These are phyloP conservation scores for Alternaria postmessia DNA, from an alignment of 2,329 filamentous ascomycete species.

Conservation along the genomic window DNA sequence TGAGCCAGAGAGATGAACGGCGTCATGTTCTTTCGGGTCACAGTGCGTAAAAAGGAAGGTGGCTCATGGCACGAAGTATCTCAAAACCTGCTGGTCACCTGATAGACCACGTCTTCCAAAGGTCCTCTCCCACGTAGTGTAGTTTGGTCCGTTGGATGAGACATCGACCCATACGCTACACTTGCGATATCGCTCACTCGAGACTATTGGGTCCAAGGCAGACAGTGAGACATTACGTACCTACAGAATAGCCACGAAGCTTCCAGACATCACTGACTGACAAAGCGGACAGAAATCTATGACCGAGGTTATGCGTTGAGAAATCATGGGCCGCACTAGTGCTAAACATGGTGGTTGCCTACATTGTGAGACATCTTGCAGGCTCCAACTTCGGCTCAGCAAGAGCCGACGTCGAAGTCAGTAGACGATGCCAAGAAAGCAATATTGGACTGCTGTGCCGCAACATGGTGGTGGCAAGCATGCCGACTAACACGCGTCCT, in stretches of 20 bases:
- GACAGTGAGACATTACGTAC: neutral
- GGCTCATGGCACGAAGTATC: too few relatives aligned
- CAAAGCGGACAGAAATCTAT: neutral
- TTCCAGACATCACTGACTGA: neutral
- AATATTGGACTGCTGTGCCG: neutral
- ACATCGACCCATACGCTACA: neutral
- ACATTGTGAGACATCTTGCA: constrained; percentile 1
- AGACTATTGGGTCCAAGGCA: neutral
- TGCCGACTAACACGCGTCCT: neutral
- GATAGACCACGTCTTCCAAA: neutral
- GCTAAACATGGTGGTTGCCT: neutral
- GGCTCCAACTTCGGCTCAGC: neutral
- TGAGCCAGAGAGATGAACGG: too few relatives aligned
- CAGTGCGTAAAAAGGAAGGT: too few relatives aligned
- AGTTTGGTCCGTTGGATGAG: neutral
- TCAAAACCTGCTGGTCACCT: too few relatives aligned
- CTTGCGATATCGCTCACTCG: neutral
- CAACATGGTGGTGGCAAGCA: neutral
- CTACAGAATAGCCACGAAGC: neutral
- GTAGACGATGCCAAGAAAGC: neutral
- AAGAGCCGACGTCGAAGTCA: neutral
- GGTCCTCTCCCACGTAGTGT: neutral
- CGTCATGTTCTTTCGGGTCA: too few relatives aligned
- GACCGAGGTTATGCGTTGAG: neutral
- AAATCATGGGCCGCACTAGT: neutral